Percentiles rank a stretch among this genome's conserved stretches.
Evolutionary conservation across 2,329 filamentous ascomycete genomes (phyloP).

Genomic region (Beauveria caledonica): DNA sequence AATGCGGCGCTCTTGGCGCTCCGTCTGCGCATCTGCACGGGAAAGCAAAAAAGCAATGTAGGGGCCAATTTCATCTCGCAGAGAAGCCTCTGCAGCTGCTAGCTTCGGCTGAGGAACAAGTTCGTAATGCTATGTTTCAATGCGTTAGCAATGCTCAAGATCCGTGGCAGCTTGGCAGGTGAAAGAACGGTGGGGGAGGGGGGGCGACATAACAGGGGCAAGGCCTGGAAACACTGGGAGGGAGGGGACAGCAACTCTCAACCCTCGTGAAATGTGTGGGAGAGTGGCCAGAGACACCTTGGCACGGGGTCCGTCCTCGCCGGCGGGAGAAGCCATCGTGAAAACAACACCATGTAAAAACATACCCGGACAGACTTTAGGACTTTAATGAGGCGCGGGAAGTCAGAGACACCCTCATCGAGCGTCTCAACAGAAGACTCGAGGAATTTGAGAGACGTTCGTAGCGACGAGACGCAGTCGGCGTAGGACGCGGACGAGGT

Average conservation of each 20-base stretch:
- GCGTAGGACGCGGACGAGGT: constrained; percentile 33
- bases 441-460: constrained; percentile 52
- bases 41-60: constrained; percentile 72
- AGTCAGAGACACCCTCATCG: constrained; percentile 47
- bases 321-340: constrained; percentile 3
- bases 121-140: constrained; percentile 67
- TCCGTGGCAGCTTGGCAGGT: not conserved
- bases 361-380: constrained; percentile 51
- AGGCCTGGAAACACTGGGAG: not conserved
- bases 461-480: constrained; percentile 53
- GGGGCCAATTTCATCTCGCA: constrained; percentile 84
- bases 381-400: constrained; percentile 46
- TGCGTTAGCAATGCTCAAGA: not conserved
- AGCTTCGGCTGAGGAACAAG: constrained; percentile 80
- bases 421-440: constrained; percentile 52
- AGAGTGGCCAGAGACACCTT: not conserved
- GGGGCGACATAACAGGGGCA: not conserved
- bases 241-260: not conserved
- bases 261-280: not conserved
- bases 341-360: constrained; percentile 10
- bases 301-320: not conserved
- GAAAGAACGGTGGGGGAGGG: not conserved
- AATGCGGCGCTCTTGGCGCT: constrained; percentile 74
- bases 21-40: constrained; percentile 75
- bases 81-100: constrained; percentile 69